Conservation (phyloP, 768 basidiomycete species). For the Russula vinacea region DNA sequence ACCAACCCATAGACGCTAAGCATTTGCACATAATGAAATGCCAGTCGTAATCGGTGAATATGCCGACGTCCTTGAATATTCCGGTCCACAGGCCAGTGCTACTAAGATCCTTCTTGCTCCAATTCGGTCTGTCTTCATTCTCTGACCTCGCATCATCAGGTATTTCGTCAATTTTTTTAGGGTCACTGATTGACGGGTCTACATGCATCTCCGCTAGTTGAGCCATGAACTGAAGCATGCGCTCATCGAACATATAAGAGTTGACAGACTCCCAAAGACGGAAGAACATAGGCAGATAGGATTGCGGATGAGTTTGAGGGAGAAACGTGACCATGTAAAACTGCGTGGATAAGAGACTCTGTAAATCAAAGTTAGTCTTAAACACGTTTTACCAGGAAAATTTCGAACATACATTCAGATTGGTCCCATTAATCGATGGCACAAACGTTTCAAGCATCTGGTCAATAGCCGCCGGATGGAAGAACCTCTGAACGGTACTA, state of each 20-base stretch:
- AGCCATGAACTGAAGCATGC: slow-evolving; percentile 81
- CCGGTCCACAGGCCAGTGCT: slow-evolving; percentile 50
- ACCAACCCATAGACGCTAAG: slow-evolving; percentile 74
- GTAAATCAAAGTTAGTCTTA: slow-evolving; percentile 23
- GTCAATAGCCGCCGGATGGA: slow-evolving; percentile 80
- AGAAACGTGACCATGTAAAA: slow-evolving; percentile 85
- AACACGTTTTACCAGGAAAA: too few species aligned
- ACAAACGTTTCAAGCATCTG: slow-evolving; percentile 89
- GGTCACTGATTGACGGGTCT: slow-evolving; percentile 73
- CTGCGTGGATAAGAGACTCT: slow-evolving; percentile 77
- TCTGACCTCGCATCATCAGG: slow-evolving; percentile 67
- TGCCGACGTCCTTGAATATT: slow-evolving; percentile 60
- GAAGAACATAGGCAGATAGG: slow-evolving; percentile 79
- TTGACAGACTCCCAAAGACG: slow-evolving; percentile 86
- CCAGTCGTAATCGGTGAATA: slow-evolving; percentile 83
- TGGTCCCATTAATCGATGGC: slow-evolving; percentile 70
- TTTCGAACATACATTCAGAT: slow-evolving; percentile 60
- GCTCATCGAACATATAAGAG: slow-evolving; percentile 85
- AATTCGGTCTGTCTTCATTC: slow-evolving; percentile 57
- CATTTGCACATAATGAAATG: slow-evolving; percentile 86
- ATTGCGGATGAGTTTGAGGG: slow-evolving; percentile 79
- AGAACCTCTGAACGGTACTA: slow-evolving; percentile 70
- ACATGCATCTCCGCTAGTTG: slow-evolving; percentile 77
- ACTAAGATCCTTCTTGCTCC: slow-evolving; percentile 46
- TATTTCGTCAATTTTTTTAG: slow-evolving; percentile 58